Evolutionary conservation across 805 yeast genomes (phyloP).

Genomic region (Vanderwaltozyma verrucispora): DNA sequence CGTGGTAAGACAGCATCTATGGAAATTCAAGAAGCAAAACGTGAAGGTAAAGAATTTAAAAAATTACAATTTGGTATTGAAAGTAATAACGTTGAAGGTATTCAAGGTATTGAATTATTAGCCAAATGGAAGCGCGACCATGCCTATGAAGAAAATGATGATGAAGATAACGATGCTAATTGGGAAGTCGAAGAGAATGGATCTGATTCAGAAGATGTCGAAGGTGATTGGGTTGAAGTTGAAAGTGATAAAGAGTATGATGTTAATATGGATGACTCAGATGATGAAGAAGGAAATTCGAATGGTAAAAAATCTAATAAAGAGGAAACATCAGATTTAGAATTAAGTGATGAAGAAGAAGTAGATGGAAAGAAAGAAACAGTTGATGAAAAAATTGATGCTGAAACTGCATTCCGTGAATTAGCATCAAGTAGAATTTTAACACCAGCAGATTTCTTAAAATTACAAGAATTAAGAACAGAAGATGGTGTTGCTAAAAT

Average conservation of each 20-base stretch:
- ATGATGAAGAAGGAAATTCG: slow-evolving; percentile 29
- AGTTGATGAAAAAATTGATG: slow-evolving; percentile 25
- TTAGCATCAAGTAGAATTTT: slow-evolving; percentile 66
- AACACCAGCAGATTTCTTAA: slow-evolving; percentile 97
- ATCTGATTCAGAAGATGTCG: slow-evolving; percentile 42
- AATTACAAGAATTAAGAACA: slow-evolving; percentile 74
- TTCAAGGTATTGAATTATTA: slow-evolving; percentile 85
- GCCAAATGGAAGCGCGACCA: slow-evolving; percentile 62
- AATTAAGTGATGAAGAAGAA: slow-evolving; percentile 30
- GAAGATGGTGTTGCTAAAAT: slow-evolving; percentile 80
- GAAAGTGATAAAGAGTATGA: slow-evolving; percentile 73
- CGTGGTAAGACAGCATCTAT: slow-evolving; percentile 89
- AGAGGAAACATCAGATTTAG: slow-evolving; percentile 41
- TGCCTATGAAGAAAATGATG: slow-evolving; percentile 43
- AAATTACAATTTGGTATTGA: slow-evolving; percentile 69
- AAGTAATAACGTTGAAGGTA: slow-evolving; percentile 44
- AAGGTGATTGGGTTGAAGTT: slow-evolving; percentile 87
- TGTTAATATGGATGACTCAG: slow-evolving; percentile 42
- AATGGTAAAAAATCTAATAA: slow-evolving; percentile 12
- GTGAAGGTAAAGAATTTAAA: slow-evolving; percentile 30
- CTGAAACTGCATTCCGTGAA: slow-evolving; percentile 37
- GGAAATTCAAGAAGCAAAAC: slow-evolving; percentile 57
- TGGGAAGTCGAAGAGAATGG: slow-evolving; percentile 47
- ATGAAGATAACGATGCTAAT: slow-evolving; percentile 51
- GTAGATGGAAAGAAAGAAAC: slow-evolving; percentile 17